Evolutionary conservation across 1,284 basidiomycete genomes (phyloP).

Genomic region (Ganoderma lucidum): DNA sequence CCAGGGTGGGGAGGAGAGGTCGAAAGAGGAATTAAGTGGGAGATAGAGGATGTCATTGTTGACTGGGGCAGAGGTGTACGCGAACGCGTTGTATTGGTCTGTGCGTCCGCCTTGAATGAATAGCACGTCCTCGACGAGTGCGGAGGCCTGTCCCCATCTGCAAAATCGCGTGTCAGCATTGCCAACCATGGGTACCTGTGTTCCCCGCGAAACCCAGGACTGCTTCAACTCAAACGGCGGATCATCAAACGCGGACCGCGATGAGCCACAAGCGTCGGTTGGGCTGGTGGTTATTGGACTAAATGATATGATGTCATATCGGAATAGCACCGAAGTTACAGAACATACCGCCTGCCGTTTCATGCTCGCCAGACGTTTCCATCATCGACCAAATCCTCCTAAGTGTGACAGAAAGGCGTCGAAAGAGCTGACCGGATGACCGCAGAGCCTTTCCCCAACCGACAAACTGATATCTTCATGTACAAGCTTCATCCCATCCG

Average conservation of each 20-base stretch:
- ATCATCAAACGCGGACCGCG: neutral
- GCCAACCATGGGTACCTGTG: neutral
- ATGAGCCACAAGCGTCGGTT: neutral
- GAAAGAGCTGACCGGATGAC: neutral
- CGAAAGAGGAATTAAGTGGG: constrained; percentile 68
- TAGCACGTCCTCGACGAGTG: constrained; percentile 66
- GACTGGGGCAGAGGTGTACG: constrained; percentile 79
- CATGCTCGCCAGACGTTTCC: neutral
- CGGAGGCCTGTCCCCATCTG: constrained; percentile 86
- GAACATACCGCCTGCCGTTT: neutral
- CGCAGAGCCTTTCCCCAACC: neutral
- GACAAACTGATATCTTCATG: neutral
- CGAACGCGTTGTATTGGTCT: constrained; percentile 70
- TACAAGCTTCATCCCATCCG: neutral
- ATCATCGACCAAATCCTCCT: neutral
- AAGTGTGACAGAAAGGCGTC: neutral
- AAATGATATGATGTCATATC: constrained; percentile 5
- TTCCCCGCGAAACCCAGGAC: neutral
- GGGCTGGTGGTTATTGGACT: neutral
- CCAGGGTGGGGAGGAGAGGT: constrained; percentile 72
- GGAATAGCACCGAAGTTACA: neutral
- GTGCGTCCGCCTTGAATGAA: constrained; percentile 84
- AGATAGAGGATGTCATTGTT: constrained; percentile 75
- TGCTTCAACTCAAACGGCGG: neutral
- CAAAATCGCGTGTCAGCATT: neutral